A percentile compares a stretch with the other conserved stretches of the same genome.
Evolutionary conservation across 108 stramenopile genomes (phyloP).

Genomic region (Nitzschia sp.): DNA sequence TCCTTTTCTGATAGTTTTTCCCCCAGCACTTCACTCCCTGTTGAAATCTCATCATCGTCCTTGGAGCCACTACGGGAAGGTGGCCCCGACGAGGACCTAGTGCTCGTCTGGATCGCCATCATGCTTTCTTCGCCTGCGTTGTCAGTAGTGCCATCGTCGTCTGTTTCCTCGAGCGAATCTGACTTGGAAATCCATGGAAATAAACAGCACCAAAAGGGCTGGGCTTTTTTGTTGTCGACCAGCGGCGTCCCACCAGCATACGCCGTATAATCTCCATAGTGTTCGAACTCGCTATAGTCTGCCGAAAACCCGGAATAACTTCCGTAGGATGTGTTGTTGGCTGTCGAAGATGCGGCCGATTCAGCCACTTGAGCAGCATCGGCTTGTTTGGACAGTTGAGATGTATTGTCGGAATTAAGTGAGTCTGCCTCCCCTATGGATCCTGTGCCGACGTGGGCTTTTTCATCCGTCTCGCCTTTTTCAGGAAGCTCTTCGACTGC

Average conservation of each 20-base stretch:
- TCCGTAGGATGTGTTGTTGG: conserved; percentile 1
- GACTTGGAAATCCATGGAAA: conserved; percentile 27
- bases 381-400: neutral
- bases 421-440: neutral
- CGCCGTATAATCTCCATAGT: conserved; percentile 21
- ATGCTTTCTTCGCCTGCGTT: neutral
- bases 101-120: neutral
- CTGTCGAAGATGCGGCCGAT: neutral
- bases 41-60: conserved; percentile 43
- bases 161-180: too few species aligned
- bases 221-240: conserved; percentile 1
- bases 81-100: neutral
- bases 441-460: neutral
- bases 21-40: conserved; percentile 44
- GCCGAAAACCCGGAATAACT: conserved; percentile 38
- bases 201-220: conserved; percentile 30
- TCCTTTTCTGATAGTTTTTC: conserved; percentile 44
- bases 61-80: neutral
- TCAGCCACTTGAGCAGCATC: too few species aligned
- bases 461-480: neutral
- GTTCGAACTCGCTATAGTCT: conserved; percentile 35
- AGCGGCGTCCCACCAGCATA: neutral
- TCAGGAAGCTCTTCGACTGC: neutral
- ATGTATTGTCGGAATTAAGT: conserved; percentile 4
- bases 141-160: neutral